A percentile compares a stretch with the other conserved stretches of the same genome.
Conservation (phyloP, 495 filamentous ascomycete species). For the Podospora bellae-mahoneyi region DNA sequence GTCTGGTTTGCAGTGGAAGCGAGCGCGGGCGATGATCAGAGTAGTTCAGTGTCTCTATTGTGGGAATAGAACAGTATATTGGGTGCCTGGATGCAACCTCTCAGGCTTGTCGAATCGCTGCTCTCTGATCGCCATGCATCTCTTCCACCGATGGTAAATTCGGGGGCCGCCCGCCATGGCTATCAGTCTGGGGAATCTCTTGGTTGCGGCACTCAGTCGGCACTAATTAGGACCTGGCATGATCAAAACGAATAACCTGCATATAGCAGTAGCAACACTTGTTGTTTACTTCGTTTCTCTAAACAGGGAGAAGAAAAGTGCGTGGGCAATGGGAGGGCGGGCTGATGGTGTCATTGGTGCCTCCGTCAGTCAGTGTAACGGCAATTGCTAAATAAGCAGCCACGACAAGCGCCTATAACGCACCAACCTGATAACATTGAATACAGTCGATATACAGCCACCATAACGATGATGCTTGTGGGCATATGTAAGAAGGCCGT, state of each 20-base stretch:
- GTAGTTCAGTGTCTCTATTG: not conserved
- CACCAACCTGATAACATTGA: not conserved
- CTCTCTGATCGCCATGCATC: not conserved
- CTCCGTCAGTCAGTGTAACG: not conserved
- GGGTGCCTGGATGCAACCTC: slow-evolving; percentile 2
- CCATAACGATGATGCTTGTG: not conserved
- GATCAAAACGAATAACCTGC: slow-evolving; percentile 7
- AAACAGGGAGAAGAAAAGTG: not conserved
- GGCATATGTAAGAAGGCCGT: not conserved
- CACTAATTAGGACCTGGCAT: slow-evolving; percentile 1
- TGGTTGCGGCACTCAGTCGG: slow-evolving; percentile 7
- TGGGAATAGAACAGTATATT: slow-evolving; percentile 1
- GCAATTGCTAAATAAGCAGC: not conserved
- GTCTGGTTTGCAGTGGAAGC: not conserved
- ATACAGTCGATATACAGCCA: not conserved
- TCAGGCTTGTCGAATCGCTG: not conserved
- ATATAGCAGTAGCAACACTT: not conserved
- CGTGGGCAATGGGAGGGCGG: not conserved
- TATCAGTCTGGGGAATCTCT: not conserved
- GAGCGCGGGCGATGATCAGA: not conserved
- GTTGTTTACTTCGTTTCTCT: not conserved
- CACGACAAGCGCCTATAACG: not conserved
- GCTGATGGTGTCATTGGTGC: not conserved
- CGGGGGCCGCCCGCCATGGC: not conserved
- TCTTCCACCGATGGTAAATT: not conserved